phyloP scores from a whole-genome alignment of 2,329 filamentous ascomycete genomes.

The Neurospora sp. region DNA sequence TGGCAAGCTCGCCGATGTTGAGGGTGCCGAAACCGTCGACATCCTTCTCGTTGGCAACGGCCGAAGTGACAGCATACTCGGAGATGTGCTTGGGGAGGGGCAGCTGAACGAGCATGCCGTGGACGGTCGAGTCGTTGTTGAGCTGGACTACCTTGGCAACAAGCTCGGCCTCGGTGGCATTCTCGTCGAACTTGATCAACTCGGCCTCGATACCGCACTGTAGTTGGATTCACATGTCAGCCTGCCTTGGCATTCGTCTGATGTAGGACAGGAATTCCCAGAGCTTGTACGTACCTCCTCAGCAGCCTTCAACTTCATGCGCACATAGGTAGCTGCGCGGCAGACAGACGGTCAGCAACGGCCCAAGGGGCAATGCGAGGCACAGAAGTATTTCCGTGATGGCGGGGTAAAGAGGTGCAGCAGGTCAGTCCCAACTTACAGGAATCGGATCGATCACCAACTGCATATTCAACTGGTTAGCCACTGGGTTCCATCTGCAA shows the following conservation, averaged over 20 bases:
- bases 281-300: constrained; percentile 54
- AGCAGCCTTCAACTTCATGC: constrained; percentile 98
- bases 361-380: constrained; percentile 15
- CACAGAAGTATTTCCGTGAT: constrained; percentile 1
- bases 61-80: constrained; percentile 82
- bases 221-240: constrained; percentile 2
- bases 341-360: constrained; percentile 17
- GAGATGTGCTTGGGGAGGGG: constrained; percentile 83
- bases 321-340: constrained; percentile 79
- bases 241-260: constrained; percentile 9
- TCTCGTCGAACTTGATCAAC: constrained; percentile 72
- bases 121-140: constrained; percentile 79
- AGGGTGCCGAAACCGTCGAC: constrained; percentile 91
- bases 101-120: constrained; percentile 90
- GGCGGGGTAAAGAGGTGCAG: constrained; percentile 12
- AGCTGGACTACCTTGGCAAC: constrained; percentile 70
- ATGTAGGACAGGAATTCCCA: background rate
- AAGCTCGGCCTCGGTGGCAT: constrained; percentile 75
- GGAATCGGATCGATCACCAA: constrained; percentile 88
- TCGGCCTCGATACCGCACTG: constrained; percentile 86
- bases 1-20: constrained; percentile 95
- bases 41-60: constrained; percentile 89
- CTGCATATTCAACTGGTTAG: constrained; percentile 32
- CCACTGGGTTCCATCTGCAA: constrained; percentile 9
- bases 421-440: constrained; percentile 44